Evolutionary conservation across 108 stramenopile genomes (phyloP), one percentile per base, ranked within the genome.

Genomic region (Skeletonema costatum): DNA sequence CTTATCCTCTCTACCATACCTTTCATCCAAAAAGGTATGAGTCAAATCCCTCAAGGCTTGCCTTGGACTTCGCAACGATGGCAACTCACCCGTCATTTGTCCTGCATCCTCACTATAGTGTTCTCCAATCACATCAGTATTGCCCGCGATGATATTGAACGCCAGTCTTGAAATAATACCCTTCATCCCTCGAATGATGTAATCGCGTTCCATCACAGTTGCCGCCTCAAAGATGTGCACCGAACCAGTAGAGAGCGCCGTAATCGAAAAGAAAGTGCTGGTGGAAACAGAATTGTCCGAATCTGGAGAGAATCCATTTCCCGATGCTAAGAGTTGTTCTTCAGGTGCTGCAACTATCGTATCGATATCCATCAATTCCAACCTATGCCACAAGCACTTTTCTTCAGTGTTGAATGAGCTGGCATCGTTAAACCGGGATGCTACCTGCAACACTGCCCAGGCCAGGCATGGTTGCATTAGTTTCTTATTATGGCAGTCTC

Each of bases 171-270:
- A 42, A 32, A 89, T 73, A 2, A 88, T 41, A 60, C 76, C 82
- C 60, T 84, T 80, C 30, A 92, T 64, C 21, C 91, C 91, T 46
- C 41, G 68, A 38, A 92, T 89, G 53, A 92, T 69, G 14, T 80
- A 75, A 75, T 90, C 85, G 12, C 87, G 64, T 21, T 83, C 80
- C 19, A 69, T 68, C 12, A 67, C 48, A 5, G 85, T 68, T 7
- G 85, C 62, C 2, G 93, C 83, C 67, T 94, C 91, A 74, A 94
- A 92, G 29, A 92, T 73, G 44, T 92, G 67, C 1, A 92, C 86
- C 1, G 78, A 61, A n/a, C 93, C 93, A 38, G 73, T 60, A n/a
- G 66, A 66, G 21, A 76, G 72, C 56, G 87, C 75, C 0, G 90
- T 94, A n/a, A 94, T 77, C 19, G 93, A 83, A 59, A 92, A 90